Evolutionary conservation across 1,139 yeast species (phyloP).

Genomic region (Lodderomyces jiufengensis): DNA sequence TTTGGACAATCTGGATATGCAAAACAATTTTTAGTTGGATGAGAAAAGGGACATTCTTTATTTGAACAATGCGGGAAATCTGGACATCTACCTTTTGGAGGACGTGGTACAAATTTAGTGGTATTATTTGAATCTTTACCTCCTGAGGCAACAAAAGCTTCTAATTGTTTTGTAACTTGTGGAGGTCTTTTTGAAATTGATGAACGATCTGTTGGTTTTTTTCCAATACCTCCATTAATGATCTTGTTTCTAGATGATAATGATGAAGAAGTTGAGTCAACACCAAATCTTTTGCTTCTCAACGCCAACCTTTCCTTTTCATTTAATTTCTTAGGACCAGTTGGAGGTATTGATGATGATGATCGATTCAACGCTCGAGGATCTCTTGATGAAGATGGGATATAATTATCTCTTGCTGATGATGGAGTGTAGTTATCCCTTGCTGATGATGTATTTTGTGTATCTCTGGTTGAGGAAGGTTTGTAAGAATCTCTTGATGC

Average conservation of each 20-base stretch:
- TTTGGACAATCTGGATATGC: slow-evolving; percentile 79
- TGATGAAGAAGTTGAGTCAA: slow-evolving; percentile 2
- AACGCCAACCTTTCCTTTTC: slow-evolving; percentile 13
- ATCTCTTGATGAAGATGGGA: slow-evolving; percentile 4
- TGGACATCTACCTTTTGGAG: slow-evolving; percentile 65
- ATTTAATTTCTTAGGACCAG: slow-evolving; percentile 18
- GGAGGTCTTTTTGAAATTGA: not conserved
- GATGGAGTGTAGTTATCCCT: too few species aligned
- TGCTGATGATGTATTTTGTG: too few species aligned
- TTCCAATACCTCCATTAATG: slow-evolving; percentile 6
- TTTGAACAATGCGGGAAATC: slow-evolving; percentile 76
- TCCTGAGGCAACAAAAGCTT: slow-evolving; percentile 1
- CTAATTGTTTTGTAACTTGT: slow-evolving; percentile 3
- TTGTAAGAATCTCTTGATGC: too few species aligned
- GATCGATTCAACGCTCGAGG: slow-evolving; percentile 5
- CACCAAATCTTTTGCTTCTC: slow-evolving; percentile 14
- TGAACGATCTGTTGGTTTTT: slow-evolving; percentile 1
- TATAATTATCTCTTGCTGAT: slow-evolving; percentile 1
- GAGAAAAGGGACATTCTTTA: slow-evolving; percentile 67
- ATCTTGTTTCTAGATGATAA: slow-evolving; percentile 11
- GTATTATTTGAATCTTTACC: slow-evolving; percentile 13
- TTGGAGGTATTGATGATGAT: slow-evolving; percentile 13
- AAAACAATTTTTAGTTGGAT: slow-evolving; percentile 74
- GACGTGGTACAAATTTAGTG: slow-evolving; percentile 30
- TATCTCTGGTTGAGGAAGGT: too few species aligned